Base-by-base conservation (phyloP, 805 yeast species). In the Metschnikowia peoriensis region DNA sequence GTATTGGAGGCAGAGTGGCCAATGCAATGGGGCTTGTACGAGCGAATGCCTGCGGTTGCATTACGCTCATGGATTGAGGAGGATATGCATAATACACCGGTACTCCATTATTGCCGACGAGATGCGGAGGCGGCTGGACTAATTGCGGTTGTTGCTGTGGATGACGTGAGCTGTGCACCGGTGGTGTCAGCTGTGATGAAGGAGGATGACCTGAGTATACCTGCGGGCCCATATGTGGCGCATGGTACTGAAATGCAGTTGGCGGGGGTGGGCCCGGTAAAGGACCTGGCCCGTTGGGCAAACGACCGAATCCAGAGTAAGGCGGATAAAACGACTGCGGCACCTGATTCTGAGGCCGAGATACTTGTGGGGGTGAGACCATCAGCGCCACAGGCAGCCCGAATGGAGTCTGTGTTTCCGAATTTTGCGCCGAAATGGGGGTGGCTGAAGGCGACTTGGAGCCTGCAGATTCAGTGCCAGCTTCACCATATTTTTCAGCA, bases 281-380 rank as follows among this genome's bases (percentile, higher is more conserved):
- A 1, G 77, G 76, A 2, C 76, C 77, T 0, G 77, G 77, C 2
- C 76, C 76, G 57, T 72, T 71, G 27, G 76, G 76, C 12, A 70
- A 54, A 38, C 75, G 62, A 5, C 71, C 73, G 11, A 57, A 59
- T 5, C 75, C 73, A 29, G 63, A 60, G 50, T 69, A 70, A 1
- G 74, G 75, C 1, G 76, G 75, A 45, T 63, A 66, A 44, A 57
- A 61, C 9, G 70, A 60, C 27, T 49, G 51, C 10, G 32, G 58
- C 17, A 50, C 41, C 14, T 42, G 50, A 3, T 41, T 40, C 9
- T 17, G 44, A 8, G 12, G n/a, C 28, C 40, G 14, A 14, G 35
- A 7, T 17, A 12, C 6, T 27, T n/a, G 47, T 4, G 41, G 45
- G 11, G 49, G 49, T 14, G 49, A 28, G 14, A 39, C 35, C 10